Evolutionary conservation across 495 filamentous ascomycete genomes (phyloP).

Genomic region (Neurospora sp.): DNA sequence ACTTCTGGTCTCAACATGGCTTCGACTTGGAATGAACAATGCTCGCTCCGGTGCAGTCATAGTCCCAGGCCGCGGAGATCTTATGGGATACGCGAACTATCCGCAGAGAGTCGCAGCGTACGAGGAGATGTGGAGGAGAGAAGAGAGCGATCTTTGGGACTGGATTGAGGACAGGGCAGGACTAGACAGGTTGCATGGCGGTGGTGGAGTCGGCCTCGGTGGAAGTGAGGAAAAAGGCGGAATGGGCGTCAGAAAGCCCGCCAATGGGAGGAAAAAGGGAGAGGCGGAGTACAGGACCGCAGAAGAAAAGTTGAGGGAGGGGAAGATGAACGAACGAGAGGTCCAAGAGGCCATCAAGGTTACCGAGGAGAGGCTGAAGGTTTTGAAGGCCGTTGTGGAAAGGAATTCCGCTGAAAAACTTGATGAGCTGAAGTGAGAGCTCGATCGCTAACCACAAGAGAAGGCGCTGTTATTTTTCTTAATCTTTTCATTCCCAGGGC

Average conservation of each 20-base stretch:
- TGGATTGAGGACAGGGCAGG: slow-evolving; percentile 89
- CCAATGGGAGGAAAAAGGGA: slow-evolving; percentile 5
- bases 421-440: neutral
- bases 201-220: slow-evolving; percentile 19
- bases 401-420: slow-evolving; percentile 23
- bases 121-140: slow-evolving; percentile 83
- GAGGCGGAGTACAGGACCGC: slow-evolving; percentile 37
- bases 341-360: slow-evolving; percentile 75
- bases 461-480: neutral
- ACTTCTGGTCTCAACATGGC: slow-evolving; percentile 47
- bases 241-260: slow-evolving; percentile 1
- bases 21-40: slow-evolving; percentile 35
- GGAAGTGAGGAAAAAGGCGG: slow-evolving; percentile 9
- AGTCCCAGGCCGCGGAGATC: slow-evolving; percentile 17
- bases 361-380: slow-evolving; percentile 70
- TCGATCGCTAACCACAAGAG: neutral
- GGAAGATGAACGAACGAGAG: slow-evolving; percentile 70
- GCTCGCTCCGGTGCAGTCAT: neutral
- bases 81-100: slow-evolving; percentile 28
- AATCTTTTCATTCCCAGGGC: neutral
- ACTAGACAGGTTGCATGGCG: slow-evolving; percentile 51
- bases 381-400: slow-evolving; percentile 61
- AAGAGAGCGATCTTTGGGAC: slow-evolving; percentile 88
- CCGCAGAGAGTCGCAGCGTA: slow-evolving; percentile 74
- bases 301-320: slow-evolving; percentile 49